Base-by-base conservation (phyloP, 169 alveolate species). In the Plasmodium blacklocki region DNA sequence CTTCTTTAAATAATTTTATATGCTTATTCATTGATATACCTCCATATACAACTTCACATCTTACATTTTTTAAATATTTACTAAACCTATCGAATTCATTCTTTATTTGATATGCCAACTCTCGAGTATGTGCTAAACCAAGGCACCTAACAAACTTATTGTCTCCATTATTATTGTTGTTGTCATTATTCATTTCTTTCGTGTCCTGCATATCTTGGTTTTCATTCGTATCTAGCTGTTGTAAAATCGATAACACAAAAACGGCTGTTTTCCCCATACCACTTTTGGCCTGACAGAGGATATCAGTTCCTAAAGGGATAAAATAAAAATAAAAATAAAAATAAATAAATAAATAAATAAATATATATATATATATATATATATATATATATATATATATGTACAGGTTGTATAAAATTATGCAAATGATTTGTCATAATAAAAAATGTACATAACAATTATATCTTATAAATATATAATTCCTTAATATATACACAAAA, bases 261-360 rank as follows among this genome's bases (percentile, higher is more conserved):
- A 99, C 99, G 39, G 99, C 99, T 26, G 99, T 99, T 96, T 99
- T 99, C n/a, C 99, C 99, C 99, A 99, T 99, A 72, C 99, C 99
- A 63, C 99, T 97, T 92, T 98, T 98, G 60, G 99, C 99, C 95
- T 99, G 99, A 95, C 99, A 98, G 58, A 99, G 95, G 19, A 99
- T 97, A 93, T 99, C 99, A 26, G 95, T 94, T 15, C 99, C 99
- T 39, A 97, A 14, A 50, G 62, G 73, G 73, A 59, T 39, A 21
- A 9, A 21, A 56, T 19, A 66, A 50, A 21, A 18, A 64, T 8
- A 21, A 1, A 26, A 39, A 21, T 43, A 43, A 6, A 39, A 29
- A 0, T 19, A 1, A 39, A 73, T 29, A 43, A 14, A 4, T 19
- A 29, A 21, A 63, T 63, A 26, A 15, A 21, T 19, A 59, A 1